Evolutionary conservation across 2,329 filamentous ascomycete species (phyloP), one percentile per base, ranked within the genome.

Genomic region (Tolypocladium nubicola): DNA sequence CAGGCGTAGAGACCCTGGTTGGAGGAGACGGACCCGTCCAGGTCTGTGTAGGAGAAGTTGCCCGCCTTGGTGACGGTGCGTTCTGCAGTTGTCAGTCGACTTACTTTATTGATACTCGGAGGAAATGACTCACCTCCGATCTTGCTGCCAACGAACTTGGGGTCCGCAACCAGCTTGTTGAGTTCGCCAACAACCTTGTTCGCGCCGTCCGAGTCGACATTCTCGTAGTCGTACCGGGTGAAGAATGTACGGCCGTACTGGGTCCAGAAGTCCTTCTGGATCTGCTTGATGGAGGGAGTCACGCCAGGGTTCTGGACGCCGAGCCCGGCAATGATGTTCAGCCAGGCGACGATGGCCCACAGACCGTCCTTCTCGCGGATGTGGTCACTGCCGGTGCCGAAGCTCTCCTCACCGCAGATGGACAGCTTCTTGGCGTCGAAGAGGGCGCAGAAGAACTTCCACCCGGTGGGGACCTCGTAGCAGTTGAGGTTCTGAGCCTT

Each of bases 311-410:
- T 87, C 72, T 90, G 82, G 71, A 94, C 86, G 62, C 92, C 92
- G 53, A 97, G 85, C 63, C 90, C 93, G 60, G 94, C 94, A 67
- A 99, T 95, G 73, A 99, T 96, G 80, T 99, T 99, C 67, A 99
- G 79, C 94, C 94, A 99, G 38, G 94, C 94, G 56, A 97, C 88
- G 61, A 99, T 84, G 60, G 94, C 94, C 94, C 94, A 99, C 47
- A 99, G 83, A 61, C 94, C 94, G 69, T 99, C 94, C 83, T 99
- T 99, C 79, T 99, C 94, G 66, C 94, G 90, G 70, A 99, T 96
- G 76, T 99, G 94, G 79, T 99, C 97, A 75, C 89, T 96, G 43
- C 94, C 94, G 13, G 94, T 99, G 64, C 94, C 94, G 73, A 99
- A 99, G 63, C 89, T 94, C 81, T 99, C 94, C 76, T 99, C 94